Percentiles rank a stretch among this genome's conserved stretches.
phyloP scores from a whole-genome alignment of 2,329 filamentous ascomycete species.

The Ramichloridium luteum region DNA sequence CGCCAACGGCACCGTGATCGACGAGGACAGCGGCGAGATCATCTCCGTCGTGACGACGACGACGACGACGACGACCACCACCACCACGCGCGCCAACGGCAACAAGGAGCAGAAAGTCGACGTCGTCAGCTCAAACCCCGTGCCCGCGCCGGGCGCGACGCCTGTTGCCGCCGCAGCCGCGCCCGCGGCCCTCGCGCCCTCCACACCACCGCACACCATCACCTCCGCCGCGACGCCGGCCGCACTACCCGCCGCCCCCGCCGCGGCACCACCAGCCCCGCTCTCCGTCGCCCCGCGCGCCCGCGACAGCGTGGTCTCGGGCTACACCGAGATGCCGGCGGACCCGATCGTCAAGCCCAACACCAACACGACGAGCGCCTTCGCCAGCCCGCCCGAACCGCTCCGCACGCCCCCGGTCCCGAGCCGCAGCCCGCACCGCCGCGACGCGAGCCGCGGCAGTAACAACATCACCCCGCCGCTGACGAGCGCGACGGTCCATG shows the following conservation, averaged over 20 bases:
- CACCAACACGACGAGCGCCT: no score
- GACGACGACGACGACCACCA: constrained; percentile 22
- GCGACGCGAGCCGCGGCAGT: background rate
- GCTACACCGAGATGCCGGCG: constrained; percentile 16
- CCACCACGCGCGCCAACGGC: constrained; percentile 9
- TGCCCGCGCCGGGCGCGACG: no score
- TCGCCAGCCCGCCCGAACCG: no score
- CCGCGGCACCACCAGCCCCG: background rate
- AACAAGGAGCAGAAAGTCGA: constrained; percentile 12
- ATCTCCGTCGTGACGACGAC: constrained; percentile 22
- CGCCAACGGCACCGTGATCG: constrained; percentile 19
- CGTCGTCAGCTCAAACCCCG: no score
- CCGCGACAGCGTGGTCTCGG: constrained; percentile 11
- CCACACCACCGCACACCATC: no score
- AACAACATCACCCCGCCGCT: constrained; percentile 1
- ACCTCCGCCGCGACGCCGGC: background rate
- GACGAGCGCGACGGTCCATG: constrained; percentile 4
- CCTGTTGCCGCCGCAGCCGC: constrained; percentile 2
- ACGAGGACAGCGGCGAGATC: constrained; percentile 21
- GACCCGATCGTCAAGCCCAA: no score
- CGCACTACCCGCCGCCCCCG: constrained; percentile 1
- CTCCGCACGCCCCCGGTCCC: no score
- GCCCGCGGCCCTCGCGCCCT: background rate
- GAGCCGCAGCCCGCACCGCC: constrained; percentile 6
- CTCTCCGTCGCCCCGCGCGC: constrained; percentile 2